A percentile compares a stretch with the other conserved stretches of the same genome.
Conservation (phyloP, 2,329 filamentous ascomycete genomes). For the Fusarium humuli region DNA sequence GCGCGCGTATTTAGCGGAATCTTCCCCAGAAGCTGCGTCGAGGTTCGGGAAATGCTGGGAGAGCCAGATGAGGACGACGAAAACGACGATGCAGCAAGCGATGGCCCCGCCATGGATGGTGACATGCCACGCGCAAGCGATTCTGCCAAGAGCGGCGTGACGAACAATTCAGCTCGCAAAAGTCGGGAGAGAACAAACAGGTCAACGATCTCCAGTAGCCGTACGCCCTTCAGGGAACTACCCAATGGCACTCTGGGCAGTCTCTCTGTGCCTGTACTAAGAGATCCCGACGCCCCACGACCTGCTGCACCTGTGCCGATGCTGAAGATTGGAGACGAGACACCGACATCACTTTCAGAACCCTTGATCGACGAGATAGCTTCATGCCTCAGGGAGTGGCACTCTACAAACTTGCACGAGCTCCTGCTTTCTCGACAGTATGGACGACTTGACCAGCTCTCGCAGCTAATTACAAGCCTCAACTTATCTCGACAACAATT, state of each 20-base stretch:
- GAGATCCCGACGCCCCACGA: slow-evolving; percentile 76
- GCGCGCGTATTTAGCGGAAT: slow-evolving; percentile 98
- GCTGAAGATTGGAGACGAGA: slow-evolving; percentile 98
- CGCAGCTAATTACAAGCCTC: slow-evolving; percentile 81
- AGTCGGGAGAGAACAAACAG: slow-evolving; percentile 52
- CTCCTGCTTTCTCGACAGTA: slow-evolving; percentile 88
- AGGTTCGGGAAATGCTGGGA: slow-evolving; percentile 91
- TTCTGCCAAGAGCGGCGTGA: slow-evolving; percentile 66
- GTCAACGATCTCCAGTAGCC: slow-evolving; percentile 40
- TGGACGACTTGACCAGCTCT: slow-evolving; percentile 81
- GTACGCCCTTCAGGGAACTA: slow-evolving; percentile 52
- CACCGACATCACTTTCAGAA: slow-evolving; percentile 87
- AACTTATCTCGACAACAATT: slow-evolving; percentile 90
- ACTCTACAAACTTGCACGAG: slow-evolving; percentile 95
- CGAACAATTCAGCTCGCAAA: slow-evolving; percentile 52
- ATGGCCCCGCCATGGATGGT: slow-evolving; percentile 46
- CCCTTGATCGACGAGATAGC: slow-evolving; percentile 97
- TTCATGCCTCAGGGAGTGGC: slow-evolving; percentile 96
- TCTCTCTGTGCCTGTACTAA: slow-evolving; percentile 62
- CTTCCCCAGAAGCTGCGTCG: slow-evolving; percentile 93
- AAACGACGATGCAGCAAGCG: slow-evolving; percentile 53
- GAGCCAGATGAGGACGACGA: slow-evolving; percentile 70
- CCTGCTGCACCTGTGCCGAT: slow-evolving; percentile 95
- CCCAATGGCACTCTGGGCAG: slow-evolving; percentile 56
- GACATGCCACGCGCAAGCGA: slow-evolving; percentile 55